Base-by-base conservation (phyloP, 345 rosid genomes). In the Syzygium grande region DNA sequence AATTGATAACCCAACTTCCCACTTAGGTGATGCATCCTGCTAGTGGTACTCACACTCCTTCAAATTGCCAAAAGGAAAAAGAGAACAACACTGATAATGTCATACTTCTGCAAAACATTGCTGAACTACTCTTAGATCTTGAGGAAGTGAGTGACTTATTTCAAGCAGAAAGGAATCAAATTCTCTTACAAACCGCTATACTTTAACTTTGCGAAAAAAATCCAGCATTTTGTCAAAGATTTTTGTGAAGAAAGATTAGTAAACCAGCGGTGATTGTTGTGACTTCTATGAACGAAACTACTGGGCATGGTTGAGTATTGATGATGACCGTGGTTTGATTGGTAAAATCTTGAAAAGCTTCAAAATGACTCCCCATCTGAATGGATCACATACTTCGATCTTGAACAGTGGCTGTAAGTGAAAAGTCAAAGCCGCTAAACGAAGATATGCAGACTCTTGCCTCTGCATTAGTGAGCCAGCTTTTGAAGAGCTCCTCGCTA, bases 401-500 rank as follows among this genome's bases (percentile, higher is more conserved):
- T 73, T 23, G 86, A 54, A 27, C 46, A 11, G 65, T 27, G 52
- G 14, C 78, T 10, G 54, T 43, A 38, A 78, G 68, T 43, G 15
- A 12, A 73, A 49, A 84, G 88, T 8, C n/a, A 80, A 84, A 65
- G 84, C 41, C 27, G 83, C 83, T 73, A 38, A 73, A 38, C 22
- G 83, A 73, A 38, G 49, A 73, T 73, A 38, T 19, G 83, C 83
- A 73, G 3, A 38, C 83, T 73, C 95, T 93, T 93, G 94, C 97
- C 97, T 94, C 96, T 91, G 95, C 97, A 89, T 89, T 94, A 1
- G 92, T 93, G 63, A 95, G 97, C 97, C 97, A 95, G 90, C 91
- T 92, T 87, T 92, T 93, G 94, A 95, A 95, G 86, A 95, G 95
- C 89, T 95, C 97, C 90, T 95, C 97, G 25, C 97, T 95, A 41